A percentile compares a stretch with the other conserved stretches of the same genome.
phyloP scores from a whole-genome alignment of 208 protist species.

The Wallacemonas sp. region DNA sequence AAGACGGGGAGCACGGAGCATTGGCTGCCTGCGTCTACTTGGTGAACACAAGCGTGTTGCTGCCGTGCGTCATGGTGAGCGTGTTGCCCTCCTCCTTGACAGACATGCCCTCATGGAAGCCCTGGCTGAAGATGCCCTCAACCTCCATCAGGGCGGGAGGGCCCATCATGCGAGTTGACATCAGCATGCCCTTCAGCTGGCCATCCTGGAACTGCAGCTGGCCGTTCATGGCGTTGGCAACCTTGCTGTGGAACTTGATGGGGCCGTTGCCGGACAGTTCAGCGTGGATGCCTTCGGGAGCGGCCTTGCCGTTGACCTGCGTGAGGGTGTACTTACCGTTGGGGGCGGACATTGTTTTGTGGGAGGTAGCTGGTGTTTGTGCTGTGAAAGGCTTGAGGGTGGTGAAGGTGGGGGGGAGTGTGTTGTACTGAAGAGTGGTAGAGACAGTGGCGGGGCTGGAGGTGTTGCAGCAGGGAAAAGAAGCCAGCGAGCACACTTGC shows the following conservation, averaged over 20 bases:
- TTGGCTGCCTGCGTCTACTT: not conserved
- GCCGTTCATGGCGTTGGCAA: conserved; percentile 44
- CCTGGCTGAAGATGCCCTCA: conserved; percentile 26
- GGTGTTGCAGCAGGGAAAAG: too few relatives aligned
- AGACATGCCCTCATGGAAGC: conserved; percentile 27
- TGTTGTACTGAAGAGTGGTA: not conserved
- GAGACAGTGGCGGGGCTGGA: too few relatives aligned
- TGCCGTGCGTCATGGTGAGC: conserved; percentile 22
- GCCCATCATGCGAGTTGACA: conserved; percentile 43
- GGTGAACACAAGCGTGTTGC: conserved; percentile 22
- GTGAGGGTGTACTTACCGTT: conserved; percentile 30
- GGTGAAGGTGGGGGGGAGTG: not conserved
- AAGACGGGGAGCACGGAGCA: not conserved
- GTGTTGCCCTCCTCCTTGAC: conserved; percentile 11
- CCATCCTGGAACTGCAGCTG: conserved; percentile 13
- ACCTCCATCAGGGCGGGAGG: conserved; percentile 18
- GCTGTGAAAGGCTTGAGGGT: not conserved
- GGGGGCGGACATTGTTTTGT: conserved; percentile 12
- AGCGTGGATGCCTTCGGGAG: conserved; percentile 3
- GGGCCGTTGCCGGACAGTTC: conserved; percentile 11
- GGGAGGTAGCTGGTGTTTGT: not conserved
- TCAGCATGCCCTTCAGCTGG: conserved; percentile 32
- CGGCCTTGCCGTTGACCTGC: conserved; percentile 19
- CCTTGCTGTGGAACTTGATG: conserved; percentile 12
- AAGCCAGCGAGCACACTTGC: conserved; percentile 8